Conservation (phyloP, 129 eudicot genomes). For the Helianthus tuberosus region DNA sequence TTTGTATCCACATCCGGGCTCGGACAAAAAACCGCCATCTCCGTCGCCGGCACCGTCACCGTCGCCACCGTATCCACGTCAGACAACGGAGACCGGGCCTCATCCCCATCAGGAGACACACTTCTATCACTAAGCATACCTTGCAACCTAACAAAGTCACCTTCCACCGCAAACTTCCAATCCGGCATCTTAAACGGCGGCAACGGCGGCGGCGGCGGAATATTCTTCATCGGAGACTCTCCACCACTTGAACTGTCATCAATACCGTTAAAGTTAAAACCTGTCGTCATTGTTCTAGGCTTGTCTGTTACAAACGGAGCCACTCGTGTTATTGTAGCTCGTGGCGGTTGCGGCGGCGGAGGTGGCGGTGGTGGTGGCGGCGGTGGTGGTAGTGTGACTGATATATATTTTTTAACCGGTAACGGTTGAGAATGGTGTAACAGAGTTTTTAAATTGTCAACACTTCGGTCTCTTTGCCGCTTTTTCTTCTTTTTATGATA, state of each 20-base stretch:
- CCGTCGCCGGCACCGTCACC: not conserved
- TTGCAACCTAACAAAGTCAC: conserved; percentile 73
- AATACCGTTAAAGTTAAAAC: conserved; percentile 42
- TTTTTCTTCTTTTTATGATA: conserved; percentile 65
- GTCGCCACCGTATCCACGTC: conserved; percentile 7
- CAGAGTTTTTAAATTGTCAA: conserved; percentile 58
- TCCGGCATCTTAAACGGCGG: conserved; percentile 73
- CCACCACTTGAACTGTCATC: conserved; percentile 64
- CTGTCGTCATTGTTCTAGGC: conserved; percentile 28
- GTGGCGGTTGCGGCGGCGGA: conserved; percentile 37
- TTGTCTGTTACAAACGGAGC: conserved; percentile 26
- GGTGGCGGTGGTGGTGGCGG: conserved; percentile 31
- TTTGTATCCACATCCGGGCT: conserved; percentile 84
- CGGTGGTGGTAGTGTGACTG: conserved; percentile 13
- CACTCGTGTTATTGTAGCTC: conserved; percentile 27
- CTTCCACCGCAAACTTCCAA: conserved; percentile 72
- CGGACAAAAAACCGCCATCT: conserved; percentile 41
- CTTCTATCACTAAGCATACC: conserved; percentile 62
- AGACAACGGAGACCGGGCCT: conserved; percentile 42
- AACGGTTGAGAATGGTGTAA: conserved; percentile 42
- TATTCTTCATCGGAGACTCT: conserved; percentile 53
- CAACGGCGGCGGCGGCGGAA: conserved; percentile 79
- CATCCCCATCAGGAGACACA: conserved; percentile 63
- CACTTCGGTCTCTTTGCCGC: conserved; percentile 58
- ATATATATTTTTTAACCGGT: conserved; percentile 12